Base-by-base conservation (phyloP, 257 asterid species). In the Pogostemon cablin region DNA sequence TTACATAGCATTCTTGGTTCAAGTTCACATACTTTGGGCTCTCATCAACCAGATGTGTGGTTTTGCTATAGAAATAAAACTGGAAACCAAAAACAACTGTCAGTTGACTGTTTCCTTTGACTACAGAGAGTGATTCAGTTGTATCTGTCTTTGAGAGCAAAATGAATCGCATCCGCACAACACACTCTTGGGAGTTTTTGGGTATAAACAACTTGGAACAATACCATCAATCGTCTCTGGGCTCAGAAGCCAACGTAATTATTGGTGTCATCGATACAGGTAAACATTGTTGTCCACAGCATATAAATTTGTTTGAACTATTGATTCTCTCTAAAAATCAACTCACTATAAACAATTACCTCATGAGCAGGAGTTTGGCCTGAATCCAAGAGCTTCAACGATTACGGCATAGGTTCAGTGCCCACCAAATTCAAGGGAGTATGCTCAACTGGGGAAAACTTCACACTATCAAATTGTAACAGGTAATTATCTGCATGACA, bases 291-390 rank as follows among this genome's bases (percentile, higher is more conserved):
- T 25, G 32, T 25, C 8, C 58, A 47, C 50, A 44, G 10, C 67
- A 43, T n/a, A 52, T 25, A 25, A 1, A 25, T 25, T 38, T n/a
- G 1, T 38, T 69, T 39, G 60, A 74, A 25, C 47, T 50, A 52
- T 47, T 42, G n/a, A 39, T 25, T 39, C 34, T 15, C 38, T 41
- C 44, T 40, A 64, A 7, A 25, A 17, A 6, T 57, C 39, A 50
- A 62, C 59, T 2, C 49, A 79, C 62, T 38, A 9, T 50, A 49
- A 56, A 52, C 44, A 10, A 64, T 61, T 17, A 54, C 48, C 67
- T 74, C 32, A 56, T 68, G 9, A 74, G 20, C 79, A 80, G 93
- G 90, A 60, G 81, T 83, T 65, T 86, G 87, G 89, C 91, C 91
- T 0, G 91, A 86, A 50, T 81, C 86, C 9, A 72, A 76, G 72